Base-by-base conservation (phyloP, 805 yeast genomes). In the Pichia californica region DNA sequence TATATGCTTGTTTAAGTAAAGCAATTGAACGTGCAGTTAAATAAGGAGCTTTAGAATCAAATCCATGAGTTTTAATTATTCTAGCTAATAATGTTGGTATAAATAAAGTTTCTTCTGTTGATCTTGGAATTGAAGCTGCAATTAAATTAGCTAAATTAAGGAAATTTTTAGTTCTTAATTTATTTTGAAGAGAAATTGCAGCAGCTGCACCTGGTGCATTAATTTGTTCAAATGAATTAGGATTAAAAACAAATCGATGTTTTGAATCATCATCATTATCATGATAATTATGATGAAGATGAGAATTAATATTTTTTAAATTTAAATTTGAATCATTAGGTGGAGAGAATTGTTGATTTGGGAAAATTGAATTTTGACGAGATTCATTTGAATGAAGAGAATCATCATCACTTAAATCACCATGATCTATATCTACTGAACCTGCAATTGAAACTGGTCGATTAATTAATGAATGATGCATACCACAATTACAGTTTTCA, bases 201-300 rank as follows among this genome's bases (percentile, higher is more conserved):
- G 88, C 88, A 2, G 81, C 80, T 2, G 86, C 76, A 6, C 88
- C 88, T 0, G 88, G 88, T 1, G 91, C 89, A 46, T 84, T 86
- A 31, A 69, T 68, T 44, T 74, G 80, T 54, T 81, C 86, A 50
- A 77, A 76, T 3, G 79, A 71, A 46, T 62, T 39, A 1, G 47
- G 34, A 15, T 44, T 39, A 26, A 33, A 39, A 10, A 39, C 40
- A 44, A 39, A 55, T 30, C 56, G 13, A 29, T 18, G 14, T 28
- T 9, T 36, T 18, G n/a, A 9, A 28, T 36, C n/a, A 16, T 7
- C 9, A 5, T 36, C 20, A 16, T 18, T 8, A 11, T 32, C 11
- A 18, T 29, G 16, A 2, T 27, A 14, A 1, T 27, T 36, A 33
- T 9, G 13, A 9, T 19, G 7, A 20, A 13, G 5, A 14, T 15